phyloP scores from a whole-genome alignment of 148 eudicot genomes.

The Silene latifolia region DNA sequence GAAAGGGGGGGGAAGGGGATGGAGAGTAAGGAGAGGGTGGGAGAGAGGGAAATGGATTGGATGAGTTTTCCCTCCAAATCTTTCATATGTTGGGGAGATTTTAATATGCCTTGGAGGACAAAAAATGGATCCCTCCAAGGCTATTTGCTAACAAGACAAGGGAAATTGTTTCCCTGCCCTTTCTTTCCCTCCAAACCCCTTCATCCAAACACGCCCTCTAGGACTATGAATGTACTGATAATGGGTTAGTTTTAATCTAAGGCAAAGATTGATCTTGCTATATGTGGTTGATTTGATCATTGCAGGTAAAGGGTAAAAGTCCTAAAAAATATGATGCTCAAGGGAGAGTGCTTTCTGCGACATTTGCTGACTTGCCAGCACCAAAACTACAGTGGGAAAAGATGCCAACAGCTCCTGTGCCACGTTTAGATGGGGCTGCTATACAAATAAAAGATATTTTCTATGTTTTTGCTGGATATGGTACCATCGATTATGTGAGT shows the following conservation, averaged over 20 bases:
- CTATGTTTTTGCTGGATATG: conserved; percentile 94
- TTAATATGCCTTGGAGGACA: too few species aligned
- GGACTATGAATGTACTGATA: not conserved
- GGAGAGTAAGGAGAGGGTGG: too few species aligned
- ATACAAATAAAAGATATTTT: conserved; percentile 77
- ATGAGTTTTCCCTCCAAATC: too few species aligned
- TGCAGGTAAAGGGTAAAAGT: conserved; percentile 30
- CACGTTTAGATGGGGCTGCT: conserved; percentile 98
- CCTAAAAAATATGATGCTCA: conserved; percentile 26
- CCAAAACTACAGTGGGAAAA: conserved; percentile 81
- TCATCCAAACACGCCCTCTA: too few species aligned
- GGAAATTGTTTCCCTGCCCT: too few species aligned
- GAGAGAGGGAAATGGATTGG: too few species aligned
- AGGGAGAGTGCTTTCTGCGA: conserved; percentile 62
- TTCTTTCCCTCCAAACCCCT: too few species aligned
- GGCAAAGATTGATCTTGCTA: conserved; percentile 2
- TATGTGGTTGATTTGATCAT: conserved; percentile 6
- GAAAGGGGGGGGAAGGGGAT: too few species aligned
- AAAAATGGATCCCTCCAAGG: not conserved
- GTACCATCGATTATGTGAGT: conserved; percentile 78
- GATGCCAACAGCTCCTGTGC: conserved; percentile 72
- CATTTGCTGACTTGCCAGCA: conserved; percentile 86
- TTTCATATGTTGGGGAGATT: too few species aligned
- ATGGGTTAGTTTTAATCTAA: not conserved
- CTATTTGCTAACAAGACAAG: too few species aligned